These are phyloP conservation scores for Leishmania tropica DNA, from an alignment of 208 protist genomes.

Conservation along the genomic window DNA sequence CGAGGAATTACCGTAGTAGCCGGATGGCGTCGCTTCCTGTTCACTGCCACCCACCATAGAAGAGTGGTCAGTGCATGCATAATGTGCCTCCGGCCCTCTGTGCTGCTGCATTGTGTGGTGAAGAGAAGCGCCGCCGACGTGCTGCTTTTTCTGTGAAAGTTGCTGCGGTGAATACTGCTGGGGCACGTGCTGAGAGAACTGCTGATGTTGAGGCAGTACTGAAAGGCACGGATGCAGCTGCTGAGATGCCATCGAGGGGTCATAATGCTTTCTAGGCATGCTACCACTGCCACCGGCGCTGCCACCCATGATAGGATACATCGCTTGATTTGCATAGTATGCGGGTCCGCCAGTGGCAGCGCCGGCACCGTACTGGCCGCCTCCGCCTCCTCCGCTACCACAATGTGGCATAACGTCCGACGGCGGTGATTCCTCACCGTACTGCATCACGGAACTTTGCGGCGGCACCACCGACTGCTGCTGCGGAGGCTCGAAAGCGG, in stretches of 20 bases:
- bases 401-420: not conserved
- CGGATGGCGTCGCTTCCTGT: not conserved
- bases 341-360: not conserved
- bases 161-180: not conserved
- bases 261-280: not conserved
- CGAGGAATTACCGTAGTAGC: not conserved
- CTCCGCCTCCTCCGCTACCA: not conserved
- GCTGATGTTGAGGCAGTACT: not conserved
- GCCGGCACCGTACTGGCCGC: not conserved
- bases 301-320: not conserved
- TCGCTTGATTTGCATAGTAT: not conserved
- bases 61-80: not conserved
- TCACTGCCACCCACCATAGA: not conserved
- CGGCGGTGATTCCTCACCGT: not conserved
- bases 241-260: not conserved
- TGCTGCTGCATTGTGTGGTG: conserved; percentile 1
- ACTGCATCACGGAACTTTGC: not conserved
- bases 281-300: too few species aligned
- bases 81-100: not conserved
- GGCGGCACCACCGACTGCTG: not conserved
- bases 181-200: not conserved
- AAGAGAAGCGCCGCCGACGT: not conserved
- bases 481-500: not conserved
- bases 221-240: not conserved
- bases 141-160: not conserved